Percentiles rank a stretch among this genome's conserved stretches.
phyloP scores from a whole-genome alignment of 2,329 filamentous ascomycete species.

The Neurospora crassa region DNA sequence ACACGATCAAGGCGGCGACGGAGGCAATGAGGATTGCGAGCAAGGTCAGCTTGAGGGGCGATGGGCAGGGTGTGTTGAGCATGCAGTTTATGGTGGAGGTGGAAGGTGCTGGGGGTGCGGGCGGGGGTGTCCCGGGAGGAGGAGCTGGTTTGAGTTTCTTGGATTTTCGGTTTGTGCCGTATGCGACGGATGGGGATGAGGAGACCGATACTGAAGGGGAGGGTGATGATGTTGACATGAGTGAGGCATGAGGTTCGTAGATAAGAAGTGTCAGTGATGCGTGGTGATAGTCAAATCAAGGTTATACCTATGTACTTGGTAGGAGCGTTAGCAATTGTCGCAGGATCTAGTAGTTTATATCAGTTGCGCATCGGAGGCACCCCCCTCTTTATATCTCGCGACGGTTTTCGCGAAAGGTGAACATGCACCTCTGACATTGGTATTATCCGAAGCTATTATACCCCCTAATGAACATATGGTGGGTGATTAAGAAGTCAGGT shows the following conservation, averaged over 20 bases:
- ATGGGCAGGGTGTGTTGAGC: conserved; percentile 82
- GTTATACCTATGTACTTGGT: not conserved
- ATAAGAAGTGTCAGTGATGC: not conserved
- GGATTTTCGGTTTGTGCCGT: conserved; percentile 75
- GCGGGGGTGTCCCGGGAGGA: not conserved
- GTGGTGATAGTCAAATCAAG: not conserved
- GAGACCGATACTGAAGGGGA: conserved; percentile 33
- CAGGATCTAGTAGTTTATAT: not conserved
- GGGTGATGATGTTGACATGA: conserved; percentile 25
- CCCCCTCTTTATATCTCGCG: not conserved
- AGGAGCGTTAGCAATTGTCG: not conserved
- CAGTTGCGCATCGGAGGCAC: not conserved
- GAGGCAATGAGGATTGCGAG: conserved; percentile 89
- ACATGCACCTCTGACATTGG: not conserved
- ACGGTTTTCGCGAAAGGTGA: not conserved
- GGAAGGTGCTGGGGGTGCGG: conserved; percentile 40
- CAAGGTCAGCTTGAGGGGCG: conserved; percentile 85
- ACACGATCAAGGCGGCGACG: conserved; percentile 72
- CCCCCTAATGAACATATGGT: not conserved
- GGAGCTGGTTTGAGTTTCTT: conserved; percentile 54
- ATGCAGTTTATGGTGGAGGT: conserved; percentile 94
- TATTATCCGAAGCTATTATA: not conserved
- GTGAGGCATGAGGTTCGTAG: conserved; percentile 12
- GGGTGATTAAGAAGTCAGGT: not conserved
- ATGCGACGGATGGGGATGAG: conserved; percentile 48